Evolutionary conservation across 768 basidiomycete genomes (phyloP).

Genomic region (Trichaptum fuscoviolaceum): DNA sequence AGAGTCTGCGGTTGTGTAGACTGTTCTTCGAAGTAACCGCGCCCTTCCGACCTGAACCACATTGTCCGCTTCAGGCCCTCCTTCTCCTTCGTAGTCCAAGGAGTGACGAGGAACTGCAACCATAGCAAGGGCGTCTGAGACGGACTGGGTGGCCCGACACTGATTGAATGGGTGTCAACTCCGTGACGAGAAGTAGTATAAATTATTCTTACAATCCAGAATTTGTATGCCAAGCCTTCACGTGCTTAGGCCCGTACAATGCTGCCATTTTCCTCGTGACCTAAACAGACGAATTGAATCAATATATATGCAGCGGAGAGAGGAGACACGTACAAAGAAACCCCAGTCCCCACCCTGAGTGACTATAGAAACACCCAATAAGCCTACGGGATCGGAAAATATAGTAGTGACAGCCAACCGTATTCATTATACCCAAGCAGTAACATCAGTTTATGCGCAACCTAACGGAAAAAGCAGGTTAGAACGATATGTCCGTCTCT

Average conservation of each 20-base stretch:
- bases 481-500: constrained; percentile 15
- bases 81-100: constrained; percentile 26
- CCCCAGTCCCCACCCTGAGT: constrained; percentile 50
- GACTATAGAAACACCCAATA: constrained; percentile 24
- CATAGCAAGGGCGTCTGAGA: constrained; percentile 22
- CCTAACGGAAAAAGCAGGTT: constrained; percentile 18
- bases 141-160: constrained; percentile 21
- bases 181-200: background rate
- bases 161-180: constrained; percentile 20
- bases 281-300: constrained; percentile 17
- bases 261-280: constrained; percentile 29
- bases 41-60: constrained; percentile 23
- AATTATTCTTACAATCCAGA: constrained; percentile 32
- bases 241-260: constrained; percentile 34
- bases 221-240: constrained; percentile 52
- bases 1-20: constrained; percentile 46
- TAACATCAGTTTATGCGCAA: constrained; percentile 45
- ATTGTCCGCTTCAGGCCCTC: constrained; percentile 22
- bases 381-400: background rate
- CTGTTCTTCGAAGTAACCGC: constrained; percentile 37
- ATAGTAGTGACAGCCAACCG: constrained; percentile 24
- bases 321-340: constrained; percentile 21
- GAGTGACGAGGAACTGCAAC: constrained; percentile 23
- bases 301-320: background rate
- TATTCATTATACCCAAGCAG: constrained; percentile 44